Conservation (phyloP, 2,329 filamentous ascomycete species). For the Seiridium unicorne region DNA sequence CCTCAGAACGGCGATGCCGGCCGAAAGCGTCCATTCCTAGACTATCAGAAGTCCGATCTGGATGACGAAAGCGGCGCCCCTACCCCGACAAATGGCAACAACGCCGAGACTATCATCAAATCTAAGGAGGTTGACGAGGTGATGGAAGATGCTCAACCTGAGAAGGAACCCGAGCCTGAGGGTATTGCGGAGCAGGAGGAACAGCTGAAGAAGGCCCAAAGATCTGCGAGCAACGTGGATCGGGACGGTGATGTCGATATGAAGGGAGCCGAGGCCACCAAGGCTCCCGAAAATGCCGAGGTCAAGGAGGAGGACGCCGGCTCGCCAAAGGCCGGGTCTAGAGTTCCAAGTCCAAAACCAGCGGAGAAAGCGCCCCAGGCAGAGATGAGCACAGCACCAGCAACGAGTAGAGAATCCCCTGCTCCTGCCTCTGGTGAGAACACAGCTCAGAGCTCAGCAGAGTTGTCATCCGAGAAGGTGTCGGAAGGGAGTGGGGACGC, state of each 20-base stretch:
- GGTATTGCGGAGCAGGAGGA: slow-evolving; percentile 21
- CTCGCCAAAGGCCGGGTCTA: not conserved
- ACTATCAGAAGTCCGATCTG: slow-evolving; percentile 44
- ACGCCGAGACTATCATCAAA: slow-evolving; percentile 32
- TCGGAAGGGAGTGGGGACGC: not conserved
- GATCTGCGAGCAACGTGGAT: slow-evolving; percentile 18
- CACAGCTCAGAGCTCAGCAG: not conserved
- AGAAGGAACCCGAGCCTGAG: slow-evolving; percentile 16
- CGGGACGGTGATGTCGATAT: slow-evolving; percentile 50
- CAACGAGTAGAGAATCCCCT: not conserved
- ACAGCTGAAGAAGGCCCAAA: slow-evolving; percentile 16
- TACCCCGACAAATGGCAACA: slow-evolving; percentile 33
- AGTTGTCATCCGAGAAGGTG: not conserved
- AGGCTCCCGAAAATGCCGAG: slow-evolving; percentile 20
- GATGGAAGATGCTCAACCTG: slow-evolving; percentile 27
- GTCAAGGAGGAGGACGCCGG: slow-evolving; percentile 36
- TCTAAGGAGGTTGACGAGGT: slow-evolving; percentile 38
- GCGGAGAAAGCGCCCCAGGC: not conserved
- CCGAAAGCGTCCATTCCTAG: slow-evolving; percentile 40
- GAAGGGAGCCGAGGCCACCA: slow-evolving; percentile 32
- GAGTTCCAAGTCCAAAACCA: not conserved
- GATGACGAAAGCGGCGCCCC: slow-evolving; percentile 40
- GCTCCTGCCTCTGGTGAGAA: slow-evolving; percentile 2
- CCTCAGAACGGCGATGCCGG: slow-evolving; percentile 45
- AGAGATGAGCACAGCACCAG: not conserved